These are phyloP conservation scores for Penicillium daleae DNA, from an alignment of 495 filamentous ascomycete genomes.

Conservation along the genomic window DNA sequence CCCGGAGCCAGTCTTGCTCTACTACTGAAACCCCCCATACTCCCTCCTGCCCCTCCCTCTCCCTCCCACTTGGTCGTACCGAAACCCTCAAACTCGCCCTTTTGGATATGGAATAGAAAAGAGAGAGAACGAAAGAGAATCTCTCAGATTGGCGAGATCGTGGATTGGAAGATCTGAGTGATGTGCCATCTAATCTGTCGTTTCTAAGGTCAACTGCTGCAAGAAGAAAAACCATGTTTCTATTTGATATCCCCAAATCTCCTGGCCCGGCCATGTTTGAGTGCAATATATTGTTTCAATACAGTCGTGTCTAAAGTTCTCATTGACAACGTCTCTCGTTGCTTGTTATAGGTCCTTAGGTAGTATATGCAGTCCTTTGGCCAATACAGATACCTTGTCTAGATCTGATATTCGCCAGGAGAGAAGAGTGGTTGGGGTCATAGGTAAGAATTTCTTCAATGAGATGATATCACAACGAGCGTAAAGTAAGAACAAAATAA, in stretches of 20 bases:
- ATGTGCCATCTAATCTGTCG: slow-evolving; percentile 4
- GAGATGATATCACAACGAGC: background rate
- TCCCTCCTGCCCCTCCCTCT: background rate
- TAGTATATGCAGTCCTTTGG: too few species aligned
- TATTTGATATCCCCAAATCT: slow-evolving; percentile 1
- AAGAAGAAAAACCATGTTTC: background rate
- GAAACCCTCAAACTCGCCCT: background rate
- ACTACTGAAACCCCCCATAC: background rate
- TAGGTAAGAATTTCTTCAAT: background rate
- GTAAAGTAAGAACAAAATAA: slow-evolving; percentile 19
- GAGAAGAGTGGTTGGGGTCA: background rate
- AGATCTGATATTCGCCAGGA: background rate
- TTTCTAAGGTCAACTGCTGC: background rate
- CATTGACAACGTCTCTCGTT: too few species aligned
- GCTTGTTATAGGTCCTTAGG: too few species aligned
- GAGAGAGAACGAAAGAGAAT: slow-evolving; percentile 1
- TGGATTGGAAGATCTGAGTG: slow-evolving; percentile 1
- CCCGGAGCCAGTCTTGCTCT: slow-evolving; percentile 13
- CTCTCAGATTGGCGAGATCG: background rate
- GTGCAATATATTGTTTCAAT: background rate
- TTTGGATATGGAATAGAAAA: slow-evolving; percentile 11
- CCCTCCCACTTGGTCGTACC: background rate
- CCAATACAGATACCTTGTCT: background rate
- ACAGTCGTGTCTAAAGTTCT: background rate
- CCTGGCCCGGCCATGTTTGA: background rate